phyloP scores from a whole-genome alignment of 1,284 basidiomycete genomes.

The Trametes polyzona region DNA sequence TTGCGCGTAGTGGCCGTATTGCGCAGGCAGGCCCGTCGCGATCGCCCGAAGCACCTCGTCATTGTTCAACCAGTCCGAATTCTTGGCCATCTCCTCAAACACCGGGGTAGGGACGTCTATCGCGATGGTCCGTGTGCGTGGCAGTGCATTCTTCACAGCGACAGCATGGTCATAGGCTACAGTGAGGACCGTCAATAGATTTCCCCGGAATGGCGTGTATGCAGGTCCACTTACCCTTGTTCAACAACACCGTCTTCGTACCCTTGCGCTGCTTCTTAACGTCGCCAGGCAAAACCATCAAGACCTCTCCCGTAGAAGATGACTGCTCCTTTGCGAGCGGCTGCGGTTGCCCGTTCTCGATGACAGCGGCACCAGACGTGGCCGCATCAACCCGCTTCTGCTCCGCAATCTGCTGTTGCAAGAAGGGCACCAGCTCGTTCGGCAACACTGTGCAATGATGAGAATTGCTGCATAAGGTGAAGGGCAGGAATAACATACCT shows the following conservation, averaged over 20 bases:
- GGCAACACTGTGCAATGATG: constrained; percentile 53
- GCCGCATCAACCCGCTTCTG: constrained; percentile 73
- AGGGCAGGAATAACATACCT: constrained; percentile 43
- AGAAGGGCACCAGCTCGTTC: constrained; percentile 70
- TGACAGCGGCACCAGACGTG: constrained; percentile 57
- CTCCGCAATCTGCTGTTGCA: constrained; percentile 77
- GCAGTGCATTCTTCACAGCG: constrained; percentile 59
- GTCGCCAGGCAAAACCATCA: constrained; percentile 68
- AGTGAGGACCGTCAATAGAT: too few relatives aligned
- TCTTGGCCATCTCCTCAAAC: constrained; percentile 66
- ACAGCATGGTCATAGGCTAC: constrained; percentile 62
- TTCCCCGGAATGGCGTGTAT: too few relatives aligned
- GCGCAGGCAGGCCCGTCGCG: constrained; percentile 53
- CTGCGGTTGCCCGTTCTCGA: constrained; percentile 39
- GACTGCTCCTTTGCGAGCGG: constrained; percentile 50
- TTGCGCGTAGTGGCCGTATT: constrained; percentile 60
- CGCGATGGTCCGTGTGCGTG: constrained; percentile 67
- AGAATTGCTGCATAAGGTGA: not conserved
- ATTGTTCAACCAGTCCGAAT: constrained; percentile 66
- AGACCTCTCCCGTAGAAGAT: constrained; percentile 50
- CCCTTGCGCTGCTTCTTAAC: constrained; percentile 75
- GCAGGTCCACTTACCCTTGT: constrained; percentile 70
- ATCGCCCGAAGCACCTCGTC: constrained; percentile 75
- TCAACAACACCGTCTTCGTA: constrained; percentile 69
- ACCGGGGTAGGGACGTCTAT: constrained; percentile 64